These are phyloP conservation scores for Hawksworthiomyces lignivorus DNA, from an alignment of 2,329 filamentous ascomycete genomes.

Conservation along the genomic window DNA sequence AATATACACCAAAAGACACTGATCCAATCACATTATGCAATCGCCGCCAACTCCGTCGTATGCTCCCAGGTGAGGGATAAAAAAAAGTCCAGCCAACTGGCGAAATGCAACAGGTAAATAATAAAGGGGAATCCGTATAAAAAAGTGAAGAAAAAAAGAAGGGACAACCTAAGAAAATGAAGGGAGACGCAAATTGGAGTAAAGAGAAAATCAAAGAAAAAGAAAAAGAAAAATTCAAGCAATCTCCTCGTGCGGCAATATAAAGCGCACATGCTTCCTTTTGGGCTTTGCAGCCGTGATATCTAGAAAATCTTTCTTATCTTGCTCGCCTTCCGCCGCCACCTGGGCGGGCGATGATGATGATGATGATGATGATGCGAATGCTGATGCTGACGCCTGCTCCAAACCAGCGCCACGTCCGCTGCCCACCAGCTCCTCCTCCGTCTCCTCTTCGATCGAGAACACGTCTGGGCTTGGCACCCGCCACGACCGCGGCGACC, in stretches of 20 bases:
- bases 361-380: too few relatives aligned
- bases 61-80: background rate
- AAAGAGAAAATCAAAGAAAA: background rate
- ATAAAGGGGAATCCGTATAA: background rate
- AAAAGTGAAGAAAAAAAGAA: background rate
- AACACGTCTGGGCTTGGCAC: conserved; percentile 53
- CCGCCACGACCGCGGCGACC: conserved; percentile 44
- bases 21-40: too few relatives aligned
- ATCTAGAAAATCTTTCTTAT: conserved; percentile 16
- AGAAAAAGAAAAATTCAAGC: background rate
- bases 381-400: too few relatives aligned
- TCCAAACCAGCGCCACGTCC: too few relatives aligned
- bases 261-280: conserved; percentile 34
- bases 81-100: background rate
- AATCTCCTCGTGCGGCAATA: conserved; percentile 9
- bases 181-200: too few relatives aligned
- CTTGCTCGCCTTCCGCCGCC: too few relatives aligned
- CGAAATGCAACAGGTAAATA: background rate
- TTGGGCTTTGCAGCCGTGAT: conserved; percentile 40
- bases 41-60: too few relatives aligned
- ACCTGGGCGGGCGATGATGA: too few relatives aligned
- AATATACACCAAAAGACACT: too few relatives aligned
- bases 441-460: conserved; percentile 52
- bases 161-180: background rate
- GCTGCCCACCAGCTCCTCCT: conserved; percentile 37